phyloP scores from a whole-genome alignment of 1,284 basidiomycete genomes.

The Cutaneotrichosporon sp. region DNA sequence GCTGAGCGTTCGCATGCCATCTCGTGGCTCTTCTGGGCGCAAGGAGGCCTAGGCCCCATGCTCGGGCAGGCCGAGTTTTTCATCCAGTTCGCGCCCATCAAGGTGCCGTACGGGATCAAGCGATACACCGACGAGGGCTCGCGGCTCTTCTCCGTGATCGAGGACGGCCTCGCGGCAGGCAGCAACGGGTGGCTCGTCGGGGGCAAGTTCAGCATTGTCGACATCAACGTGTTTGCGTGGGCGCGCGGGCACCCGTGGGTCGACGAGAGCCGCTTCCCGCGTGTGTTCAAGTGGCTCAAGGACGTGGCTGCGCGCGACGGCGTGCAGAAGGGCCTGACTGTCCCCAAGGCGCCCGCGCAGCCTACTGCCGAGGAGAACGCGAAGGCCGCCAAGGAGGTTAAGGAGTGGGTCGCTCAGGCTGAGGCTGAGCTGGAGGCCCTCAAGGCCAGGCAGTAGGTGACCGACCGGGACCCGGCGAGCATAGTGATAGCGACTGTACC shows the following conservation, averaged over 20 bases:
- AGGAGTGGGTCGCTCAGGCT: conserved; percentile 34
- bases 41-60: conserved; percentile 53
- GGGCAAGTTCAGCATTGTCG: conserved; percentile 64
- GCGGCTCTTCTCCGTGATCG: conserved; percentile 73
- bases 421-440: conserved; percentile 27
- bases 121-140: conserved; percentile 75
- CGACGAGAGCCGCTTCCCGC: conserved; percentile 62
- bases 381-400: conserved; percentile 22
- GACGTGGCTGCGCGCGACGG: conserved; percentile 55
- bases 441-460: too few species aligned
- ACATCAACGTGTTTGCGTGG: conserved; percentile 57
- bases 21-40: conserved; percentile 77
- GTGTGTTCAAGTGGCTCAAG: conserved; percentile 60
- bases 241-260: conserved; percentile 58
- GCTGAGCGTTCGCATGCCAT: conserved; percentile 61
- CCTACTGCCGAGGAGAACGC: conserved; percentile 29
- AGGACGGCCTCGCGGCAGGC: conserved; percentile 62
- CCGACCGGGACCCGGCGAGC: too few species aligned
- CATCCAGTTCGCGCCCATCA: conserved; percentile 52
- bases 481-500: too few species aligned
- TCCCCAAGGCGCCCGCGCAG: conserved; percentile 34
- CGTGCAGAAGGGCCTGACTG: conserved; percentile 51
- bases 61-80: conserved; percentile 59
- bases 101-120: conserved; percentile 56
- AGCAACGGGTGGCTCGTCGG: conserved; percentile 64